Conservation (phyloP, 2,329 filamentous ascomycete species). For the Calonectria montana region DNA sequence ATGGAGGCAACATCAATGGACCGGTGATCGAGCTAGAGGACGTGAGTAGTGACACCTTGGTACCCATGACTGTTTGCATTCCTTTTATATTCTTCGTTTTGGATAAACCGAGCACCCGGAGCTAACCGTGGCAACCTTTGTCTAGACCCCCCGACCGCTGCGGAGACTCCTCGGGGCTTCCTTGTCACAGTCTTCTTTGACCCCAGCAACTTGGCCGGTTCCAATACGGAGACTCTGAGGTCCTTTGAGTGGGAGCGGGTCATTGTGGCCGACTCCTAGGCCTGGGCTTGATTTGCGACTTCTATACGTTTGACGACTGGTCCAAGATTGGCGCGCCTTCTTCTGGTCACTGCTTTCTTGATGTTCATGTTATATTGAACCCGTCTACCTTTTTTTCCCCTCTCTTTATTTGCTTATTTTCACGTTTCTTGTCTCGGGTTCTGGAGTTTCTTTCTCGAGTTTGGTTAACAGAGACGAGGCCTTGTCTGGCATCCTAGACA, state of each 20-base stretch:
- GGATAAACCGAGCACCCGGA: not conserved
- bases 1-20: slow-evolving; percentile 45
- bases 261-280: slow-evolving; percentile 33
- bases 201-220: slow-evolving; percentile 42
- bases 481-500: not conserved
- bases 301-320: not conserved
- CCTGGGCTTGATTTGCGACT: not conserved
- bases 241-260: slow-evolving; percentile 41
- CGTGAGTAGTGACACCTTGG: slow-evolving; percentile 37
- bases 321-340: not conserved
- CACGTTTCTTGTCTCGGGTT: not conserved
- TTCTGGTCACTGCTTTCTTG: not conserved
- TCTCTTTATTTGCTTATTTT: not conserved
- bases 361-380: not conserved
- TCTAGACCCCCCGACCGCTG: slow-evolving; percentile 38
- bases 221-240: slow-evolving; percentile 36
- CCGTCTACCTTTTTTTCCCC: not conserved
- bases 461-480: not conserved
- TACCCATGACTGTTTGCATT: too few species aligned
- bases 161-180: slow-evolving; percentile 46
- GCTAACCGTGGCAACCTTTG: not conserved
- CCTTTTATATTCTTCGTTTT: not conserved
- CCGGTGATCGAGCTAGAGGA: slow-evolving; percentile 31
- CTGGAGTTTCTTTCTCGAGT: not conserved
- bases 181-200: slow-evolving; percentile 49